phyloP scores from a whole-genome alignment of 805 yeast genomes.

The Cyberlindnera sargentensis region DNA sequence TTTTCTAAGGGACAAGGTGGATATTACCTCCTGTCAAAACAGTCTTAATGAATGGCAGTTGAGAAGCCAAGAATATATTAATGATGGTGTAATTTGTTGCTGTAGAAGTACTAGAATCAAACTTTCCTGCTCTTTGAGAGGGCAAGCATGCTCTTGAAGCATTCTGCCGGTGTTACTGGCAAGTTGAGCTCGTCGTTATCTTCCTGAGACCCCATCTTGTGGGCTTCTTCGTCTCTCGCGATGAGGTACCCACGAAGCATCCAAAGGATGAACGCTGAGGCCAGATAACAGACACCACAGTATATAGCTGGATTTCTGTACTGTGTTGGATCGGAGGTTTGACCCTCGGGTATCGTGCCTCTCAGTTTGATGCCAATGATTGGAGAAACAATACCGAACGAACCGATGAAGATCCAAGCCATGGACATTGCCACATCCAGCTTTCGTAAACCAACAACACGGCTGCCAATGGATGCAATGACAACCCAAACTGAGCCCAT shows the following conservation, averaged over 20 bases:
- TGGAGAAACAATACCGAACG: slow-evolving; percentile 48
- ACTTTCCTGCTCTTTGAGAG: slow-evolving; percentile 10
- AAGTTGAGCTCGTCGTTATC: slow-evolving; percentile 24
- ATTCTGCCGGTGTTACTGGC: slow-evolving; percentile 6
- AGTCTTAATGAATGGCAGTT: no score
- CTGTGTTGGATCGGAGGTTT: slow-evolving; percentile 33
- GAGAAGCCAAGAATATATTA: no score
- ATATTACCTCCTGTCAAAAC: slow-evolving; percentile 2
- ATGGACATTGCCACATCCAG: slow-evolving; percentile 42
- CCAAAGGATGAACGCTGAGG: slow-evolving; percentile 35
- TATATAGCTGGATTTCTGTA: slow-evolving; percentile 50
- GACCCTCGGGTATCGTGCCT: slow-evolving; percentile 20
- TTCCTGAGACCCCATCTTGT: slow-evolving; percentile 16
- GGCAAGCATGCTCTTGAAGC: slow-evolving; percentile 6
- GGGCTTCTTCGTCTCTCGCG: slow-evolving; percentile 36
- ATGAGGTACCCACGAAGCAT: slow-evolving; percentile 49
- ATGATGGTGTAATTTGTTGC: no score
- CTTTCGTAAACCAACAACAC: slow-evolving; percentile 47
- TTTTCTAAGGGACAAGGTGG: slow-evolving; percentile 30
- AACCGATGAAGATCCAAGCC: slow-evolving; percentile 48
- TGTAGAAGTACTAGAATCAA: not conserved
- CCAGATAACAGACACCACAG: slow-evolving; percentile 47
- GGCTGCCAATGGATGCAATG: slow-evolving; percentile 42
- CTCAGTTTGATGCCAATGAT: slow-evolving; percentile 51
- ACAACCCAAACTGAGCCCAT: slow-evolving; percentile 62